phyloP scores from a whole-genome alignment of 164 flowering plant genomes.

The Nelumbo lutea region DNA sequence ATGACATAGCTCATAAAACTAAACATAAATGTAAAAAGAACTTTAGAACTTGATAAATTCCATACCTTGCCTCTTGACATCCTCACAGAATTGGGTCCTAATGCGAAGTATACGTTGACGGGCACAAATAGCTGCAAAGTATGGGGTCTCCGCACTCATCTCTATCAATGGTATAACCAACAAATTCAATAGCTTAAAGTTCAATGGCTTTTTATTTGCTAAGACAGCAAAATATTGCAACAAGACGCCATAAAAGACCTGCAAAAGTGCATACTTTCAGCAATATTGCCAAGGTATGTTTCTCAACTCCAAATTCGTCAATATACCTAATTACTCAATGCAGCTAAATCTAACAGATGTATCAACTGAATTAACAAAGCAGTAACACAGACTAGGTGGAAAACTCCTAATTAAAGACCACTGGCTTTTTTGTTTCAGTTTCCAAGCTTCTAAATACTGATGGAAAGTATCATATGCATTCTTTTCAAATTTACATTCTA shows the following conservation, averaged over 20 bases:
- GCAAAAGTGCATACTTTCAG: conserved; percentile 11
- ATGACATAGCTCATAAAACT: too few relatives aligned
- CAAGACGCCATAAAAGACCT: conserved; percentile 89
- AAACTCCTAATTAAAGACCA: too few relatives aligned
- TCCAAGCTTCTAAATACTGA: too few relatives aligned
- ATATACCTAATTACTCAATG: too few relatives aligned
- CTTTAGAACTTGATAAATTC: conserved; percentile 2
- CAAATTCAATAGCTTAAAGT: conserved; percentile 59
- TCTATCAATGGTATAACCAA: conserved; percentile 88
- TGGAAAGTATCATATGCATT: too few relatives aligned
- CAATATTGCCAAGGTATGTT: not conserved
- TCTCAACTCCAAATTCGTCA: too few relatives aligned
- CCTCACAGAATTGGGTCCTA: conserved; percentile 59
- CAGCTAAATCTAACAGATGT: too few relatives aligned
- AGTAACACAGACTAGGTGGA: too few relatives aligned
- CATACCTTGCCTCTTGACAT: conserved; percentile 62
- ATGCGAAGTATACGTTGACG: conserved; percentile 60
- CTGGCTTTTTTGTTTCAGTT: too few relatives aligned
- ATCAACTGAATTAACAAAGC: too few relatives aligned
- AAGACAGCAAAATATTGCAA: conserved; percentile 83
- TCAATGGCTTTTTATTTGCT: conserved; percentile 69
- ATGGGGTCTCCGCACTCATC: conserved; percentile 79
- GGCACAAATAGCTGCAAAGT: conserved; percentile 95
- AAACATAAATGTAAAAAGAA: not conserved
- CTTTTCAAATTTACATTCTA: too few relatives aligned